Base-by-base conservation (phyloP, 75 land plant genomes). In the Chamaecyparis obtusa region DNA sequence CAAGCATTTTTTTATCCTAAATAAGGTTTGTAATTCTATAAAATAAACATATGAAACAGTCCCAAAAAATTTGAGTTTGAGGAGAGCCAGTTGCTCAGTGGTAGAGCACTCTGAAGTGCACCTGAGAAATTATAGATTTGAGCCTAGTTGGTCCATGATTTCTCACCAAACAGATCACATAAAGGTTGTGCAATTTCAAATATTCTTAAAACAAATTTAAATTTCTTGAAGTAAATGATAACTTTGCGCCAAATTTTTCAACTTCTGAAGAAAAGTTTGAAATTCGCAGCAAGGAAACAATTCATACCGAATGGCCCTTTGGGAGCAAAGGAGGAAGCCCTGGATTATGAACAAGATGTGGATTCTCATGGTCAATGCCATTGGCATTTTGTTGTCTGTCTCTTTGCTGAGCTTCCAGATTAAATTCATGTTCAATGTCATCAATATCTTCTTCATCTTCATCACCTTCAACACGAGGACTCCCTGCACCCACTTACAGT, bases 391-490 rank as follows among this genome's bases (percentile, higher is more conserved):
- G 84, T 44, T 88, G 91, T 48, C 87, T 78, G 81, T 90, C 88
- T 54, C 89, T 90, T 76, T 89, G 54, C 71, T 93, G 89, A 79
- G 89, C 91, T 36, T 94, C 94, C 30, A 94, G 85, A 88, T 88
- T 90, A 88, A 95, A 94, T 82, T 94, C 98, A 69, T 94, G 93
- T 48, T 96, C 96, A 57, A 96, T 87, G 72, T 96, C 98, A 87
- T 96, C 98, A 16, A 93, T 43, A 64, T 94, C 96, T 86, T 96
- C 96, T 75, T 96, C 97, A 81, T 96, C 97, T 0, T 96, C 97
- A 76, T 96, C 97, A 79, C 97, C 97, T 72, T 93, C 96, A 55
- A 96, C 97, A 86, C 97, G 92, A 36, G 95, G 93, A 71, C 97
- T 93, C 90, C 97, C 97, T 95, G 85, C 56, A 87, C 56, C 10